These are phyloP conservation scores for Microcera coccophila DNA, from an alignment of 2,329 filamentous ascomycete species.

Conservation along the genomic window DNA sequence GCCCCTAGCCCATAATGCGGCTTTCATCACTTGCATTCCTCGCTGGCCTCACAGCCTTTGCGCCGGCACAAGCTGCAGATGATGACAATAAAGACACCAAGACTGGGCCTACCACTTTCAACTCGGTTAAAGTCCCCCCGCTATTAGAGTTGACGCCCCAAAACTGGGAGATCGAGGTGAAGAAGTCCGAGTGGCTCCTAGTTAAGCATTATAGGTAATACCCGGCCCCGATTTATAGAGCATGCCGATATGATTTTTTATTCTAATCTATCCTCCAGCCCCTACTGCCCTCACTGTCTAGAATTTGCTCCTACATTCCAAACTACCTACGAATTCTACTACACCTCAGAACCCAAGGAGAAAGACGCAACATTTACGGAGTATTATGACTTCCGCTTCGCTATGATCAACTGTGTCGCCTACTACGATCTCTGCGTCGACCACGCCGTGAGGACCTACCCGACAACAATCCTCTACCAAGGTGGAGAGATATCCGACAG, in stretches of 20 bases:
- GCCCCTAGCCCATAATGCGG: slow-evolving; percentile 29
- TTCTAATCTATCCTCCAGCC: slow-evolving; percentile 37
- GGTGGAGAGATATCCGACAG: slow-evolving; percentile 65
- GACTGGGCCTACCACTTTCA: slow-evolving; percentile 56
- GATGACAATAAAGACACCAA: slow-evolving; percentile 35
- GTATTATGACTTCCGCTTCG: slow-evolving; percentile 89
- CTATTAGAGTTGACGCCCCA: slow-evolving; percentile 56
- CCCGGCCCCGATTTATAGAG: slow-evolving; percentile 7
- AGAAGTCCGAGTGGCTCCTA: slow-evolving; percentile 50
- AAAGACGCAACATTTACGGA: slow-evolving; percentile 62
- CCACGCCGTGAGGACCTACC: slow-evolving; percentile 66
- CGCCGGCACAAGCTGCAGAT: slow-evolving; percentile 23
- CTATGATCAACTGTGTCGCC: slow-evolving; percentile 77
- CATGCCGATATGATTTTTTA: neutral
- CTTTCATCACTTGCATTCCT: slow-evolving; percentile 43
- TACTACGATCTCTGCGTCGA: slow-evolving; percentile 73
- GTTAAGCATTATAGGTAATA: slow-evolving; percentile 67
- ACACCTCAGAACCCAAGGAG: slow-evolving; percentile 72
- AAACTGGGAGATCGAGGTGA: slow-evolving; percentile 55
- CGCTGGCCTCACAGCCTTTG: slow-evolving; percentile 38
- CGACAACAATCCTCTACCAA: slow-evolving; percentile 75
- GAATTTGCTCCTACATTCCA: slow-evolving; percentile 81
- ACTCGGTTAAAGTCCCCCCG: slow-evolving; percentile 63
- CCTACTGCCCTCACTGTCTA: slow-evolving; percentile 68
- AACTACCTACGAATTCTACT: slow-evolving; percentile 91